Percentiles rank a stretch among this genome's conserved stretches.
phyloP scores from a whole-genome alignment of 257 asterid genomes.

The Solanum megistacrolobum region DNA sequence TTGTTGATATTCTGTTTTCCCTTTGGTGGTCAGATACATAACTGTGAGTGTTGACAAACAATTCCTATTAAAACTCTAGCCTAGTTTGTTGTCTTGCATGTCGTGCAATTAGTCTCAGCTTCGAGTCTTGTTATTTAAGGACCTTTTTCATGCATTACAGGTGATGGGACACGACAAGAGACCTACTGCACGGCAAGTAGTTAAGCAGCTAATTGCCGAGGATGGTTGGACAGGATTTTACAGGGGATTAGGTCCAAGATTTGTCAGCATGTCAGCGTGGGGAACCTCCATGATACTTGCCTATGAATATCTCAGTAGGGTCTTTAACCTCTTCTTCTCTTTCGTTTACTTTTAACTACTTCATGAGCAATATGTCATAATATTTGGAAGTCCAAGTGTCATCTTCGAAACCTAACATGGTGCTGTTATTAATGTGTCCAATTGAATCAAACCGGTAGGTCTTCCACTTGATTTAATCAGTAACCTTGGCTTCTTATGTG shows the following conservation, averaged over 20 bases:
- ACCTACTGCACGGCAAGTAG: conserved; percentile 69
- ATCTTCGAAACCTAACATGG: neutral
- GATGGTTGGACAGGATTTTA: conserved; percentile 95
- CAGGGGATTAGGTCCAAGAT: conserved; percentile 94
- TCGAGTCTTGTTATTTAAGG: neutral
- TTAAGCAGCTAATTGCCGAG: conserved; percentile 62
- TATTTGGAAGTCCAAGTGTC: neutral
- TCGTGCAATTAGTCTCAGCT: neutral
- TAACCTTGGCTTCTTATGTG: neutral
- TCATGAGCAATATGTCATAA: neutral
- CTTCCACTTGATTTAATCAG: neutral
- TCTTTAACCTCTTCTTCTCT: neutral
- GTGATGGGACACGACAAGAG: conserved; percentile 69
- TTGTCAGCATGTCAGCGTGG: conserved; percentile 99
- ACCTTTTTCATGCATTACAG: conserved; percentile 24
- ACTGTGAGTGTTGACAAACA: neutral
- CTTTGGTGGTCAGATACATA: neutral
- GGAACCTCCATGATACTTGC: conserved; percentile 99
- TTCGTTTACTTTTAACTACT: neutral
- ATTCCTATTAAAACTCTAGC: neutral
- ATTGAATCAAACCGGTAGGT: neutral
- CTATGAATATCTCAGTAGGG: conserved; percentile 87
- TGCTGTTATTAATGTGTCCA: neutral
- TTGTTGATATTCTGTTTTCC: neutral
- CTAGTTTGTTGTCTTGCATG: neutral